Conservation (phyloP, 768 basidiomycete genomes). For the Pulveroboletus sp. region DNA sequence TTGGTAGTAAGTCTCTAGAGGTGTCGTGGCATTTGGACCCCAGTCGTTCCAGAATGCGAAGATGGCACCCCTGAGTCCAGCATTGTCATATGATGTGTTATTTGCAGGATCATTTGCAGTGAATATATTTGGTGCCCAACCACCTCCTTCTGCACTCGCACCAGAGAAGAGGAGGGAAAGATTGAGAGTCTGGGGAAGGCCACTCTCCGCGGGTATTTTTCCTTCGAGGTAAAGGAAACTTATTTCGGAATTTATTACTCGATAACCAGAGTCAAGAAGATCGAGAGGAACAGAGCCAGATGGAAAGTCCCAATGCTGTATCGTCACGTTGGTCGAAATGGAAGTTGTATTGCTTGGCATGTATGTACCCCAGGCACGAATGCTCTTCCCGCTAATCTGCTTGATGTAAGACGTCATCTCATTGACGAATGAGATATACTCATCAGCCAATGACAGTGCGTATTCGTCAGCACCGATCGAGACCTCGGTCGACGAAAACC, state of each 20-base stretch:
- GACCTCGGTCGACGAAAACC: constrained; percentile 37
- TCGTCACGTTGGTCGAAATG: constrained; percentile 38
- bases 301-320: constrained; percentile 43
- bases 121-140: constrained; percentile 38
- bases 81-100: constrained; percentile 28
- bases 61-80: constrained; percentile 31
- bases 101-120: constrained; percentile 25
- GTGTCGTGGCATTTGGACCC: constrained; percentile 43
- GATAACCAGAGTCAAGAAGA: constrained; percentile 33
- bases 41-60: constrained; percentile 42
- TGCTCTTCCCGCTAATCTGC: constrained; percentile 31
- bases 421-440: constrained; percentile 41
- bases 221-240: constrained; percentile 36
- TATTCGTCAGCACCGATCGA: constrained; percentile 47
- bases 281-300: constrained; percentile 29
- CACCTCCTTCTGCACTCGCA: constrained; percentile 22
- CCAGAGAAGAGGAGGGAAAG: constrained; percentile 30
- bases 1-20: constrained; percentile 41
- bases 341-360: constrained; percentile 34
- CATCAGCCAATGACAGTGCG: constrained; percentile 32
- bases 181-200: constrained; percentile 32
- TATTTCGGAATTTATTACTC: constrained; percentile 35
- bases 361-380: constrained; percentile 41
- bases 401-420: constrained; percentile 37
- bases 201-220: constrained; percentile 30